phyloP scores from a whole-genome alignment of 2,329 filamentous ascomycete genomes.

The Fusarium secorum region DNA sequence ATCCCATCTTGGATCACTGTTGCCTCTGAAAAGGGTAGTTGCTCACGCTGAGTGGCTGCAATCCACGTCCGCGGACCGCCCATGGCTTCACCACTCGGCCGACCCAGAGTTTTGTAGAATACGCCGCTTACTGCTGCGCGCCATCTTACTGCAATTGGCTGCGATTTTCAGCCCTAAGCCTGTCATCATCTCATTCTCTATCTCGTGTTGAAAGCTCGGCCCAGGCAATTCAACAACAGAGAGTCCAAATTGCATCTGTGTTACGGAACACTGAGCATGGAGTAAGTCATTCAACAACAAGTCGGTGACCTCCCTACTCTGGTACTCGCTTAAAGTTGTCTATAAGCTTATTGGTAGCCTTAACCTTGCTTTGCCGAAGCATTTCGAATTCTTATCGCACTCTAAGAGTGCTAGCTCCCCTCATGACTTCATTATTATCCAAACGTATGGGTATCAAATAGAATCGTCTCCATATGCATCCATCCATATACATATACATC shows the following conservation, averaged over 20 bases:
- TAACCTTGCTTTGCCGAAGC: neutral
- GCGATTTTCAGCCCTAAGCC: conserved; percentile 1
- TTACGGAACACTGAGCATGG: neutral
- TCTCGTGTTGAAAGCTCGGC: neutral
- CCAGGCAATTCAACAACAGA: neutral
- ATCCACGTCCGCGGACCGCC: neutral
- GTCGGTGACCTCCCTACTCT: neutral
- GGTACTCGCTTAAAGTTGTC: neutral
- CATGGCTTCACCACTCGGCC: conserved; percentile 10
- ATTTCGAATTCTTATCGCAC: neutral
- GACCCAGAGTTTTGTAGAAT: conserved; percentile 2
- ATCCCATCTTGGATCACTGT: conserved; percentile 10
- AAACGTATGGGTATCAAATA: conserved; percentile 29
- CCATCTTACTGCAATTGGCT: neutral
- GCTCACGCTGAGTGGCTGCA: conserved; percentile 2
- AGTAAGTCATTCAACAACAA: neutral
- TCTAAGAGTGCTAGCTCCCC: neutral
- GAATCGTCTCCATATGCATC: no score
- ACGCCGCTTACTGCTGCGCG: neutral
- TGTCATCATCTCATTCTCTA: neutral
- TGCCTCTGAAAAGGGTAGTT: neutral
- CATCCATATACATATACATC: neutral
- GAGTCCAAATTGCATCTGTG: neutral
- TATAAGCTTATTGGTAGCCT: neutral
- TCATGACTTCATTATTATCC: neutral